These are phyloP conservation scores for Sporothrix pallida DNA, from an alignment of 2,329 filamentous ascomycete genomes.

Conservation along the genomic window DNA sequence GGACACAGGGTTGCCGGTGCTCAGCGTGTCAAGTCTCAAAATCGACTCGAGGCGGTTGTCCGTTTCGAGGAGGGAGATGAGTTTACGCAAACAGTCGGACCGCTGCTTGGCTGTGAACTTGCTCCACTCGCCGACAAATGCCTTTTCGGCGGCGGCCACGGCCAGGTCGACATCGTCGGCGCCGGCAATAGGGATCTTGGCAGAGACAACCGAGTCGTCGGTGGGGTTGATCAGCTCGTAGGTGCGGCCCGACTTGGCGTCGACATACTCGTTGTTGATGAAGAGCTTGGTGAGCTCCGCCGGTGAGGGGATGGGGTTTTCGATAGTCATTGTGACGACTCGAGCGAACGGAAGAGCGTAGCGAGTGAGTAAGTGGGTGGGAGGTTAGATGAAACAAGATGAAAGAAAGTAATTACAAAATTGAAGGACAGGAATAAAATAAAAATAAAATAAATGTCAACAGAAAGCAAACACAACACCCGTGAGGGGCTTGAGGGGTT, in stretches of 20 bases:
- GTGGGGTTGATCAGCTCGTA: slow-evolving; percentile 31
- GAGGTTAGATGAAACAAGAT: background rate
- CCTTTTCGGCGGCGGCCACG: slow-evolving; percentile 27
- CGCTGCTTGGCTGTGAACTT: slow-evolving; percentile 27
- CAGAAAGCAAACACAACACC: background rate
- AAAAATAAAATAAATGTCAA: background rate
- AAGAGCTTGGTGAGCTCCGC: slow-evolving; percentile 32
- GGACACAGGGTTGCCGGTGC: slow-evolving; percentile 31
- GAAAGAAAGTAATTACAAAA: background rate
- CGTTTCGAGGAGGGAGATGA: slow-evolving; percentile 5
- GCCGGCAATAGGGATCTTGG: slow-evolving; percentile 27
- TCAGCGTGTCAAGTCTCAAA: slow-evolving; percentile 24
- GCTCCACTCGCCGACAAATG: slow-evolving; percentile 47
- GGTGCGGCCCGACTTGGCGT: background rate
- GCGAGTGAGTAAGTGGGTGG: background rate
- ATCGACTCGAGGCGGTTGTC: slow-evolving; percentile 19
- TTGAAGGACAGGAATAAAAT: background rate
- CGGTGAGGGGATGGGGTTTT: slow-evolving; percentile 12
- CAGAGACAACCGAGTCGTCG: slow-evolving; percentile 9
- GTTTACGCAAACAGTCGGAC: slow-evolving; percentile 17
- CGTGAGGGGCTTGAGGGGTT: slow-evolving; percentile 6
- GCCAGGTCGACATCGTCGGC: slow-evolving; percentile 29
- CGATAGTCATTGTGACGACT: slow-evolving; percentile 2
- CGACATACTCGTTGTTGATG: slow-evolving; percentile 35
- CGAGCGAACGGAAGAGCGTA: no score